Conservation (phyloP, 225 moss, liverwort and hornwort species). For the Rhytidiadelphus loreus region DNA sequence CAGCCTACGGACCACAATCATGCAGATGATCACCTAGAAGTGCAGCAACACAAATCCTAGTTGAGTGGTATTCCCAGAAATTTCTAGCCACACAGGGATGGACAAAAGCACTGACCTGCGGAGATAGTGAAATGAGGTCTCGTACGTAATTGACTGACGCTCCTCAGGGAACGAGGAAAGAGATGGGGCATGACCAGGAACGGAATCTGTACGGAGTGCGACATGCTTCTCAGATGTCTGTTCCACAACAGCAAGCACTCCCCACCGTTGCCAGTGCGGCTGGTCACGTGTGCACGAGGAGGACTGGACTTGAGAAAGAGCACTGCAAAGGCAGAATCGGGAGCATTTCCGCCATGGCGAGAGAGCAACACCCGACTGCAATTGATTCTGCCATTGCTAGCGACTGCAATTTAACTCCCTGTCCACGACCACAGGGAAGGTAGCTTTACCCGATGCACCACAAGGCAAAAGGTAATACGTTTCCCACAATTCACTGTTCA, state of each 20-base stretch:
- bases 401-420: background rate
- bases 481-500: too few species aligned
- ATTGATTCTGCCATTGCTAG: background rate
- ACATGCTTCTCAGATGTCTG: background rate
- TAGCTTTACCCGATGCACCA: too few species aligned
- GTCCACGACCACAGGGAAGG: too few species aligned
- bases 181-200: background rate
- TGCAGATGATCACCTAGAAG: background rate
- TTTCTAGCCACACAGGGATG: background rate
- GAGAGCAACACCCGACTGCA: background rate
- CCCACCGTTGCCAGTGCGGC: background rate
- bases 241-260: slow-evolving; percentile 36
- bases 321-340: slow-evolving; percentile 12
- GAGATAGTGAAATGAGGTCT: slow-evolving; percentile 2
- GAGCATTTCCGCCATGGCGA: background rate
- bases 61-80: background rate
- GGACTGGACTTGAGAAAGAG: slow-evolving; percentile 16
- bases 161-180: too few species aligned
- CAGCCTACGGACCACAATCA: background rate
- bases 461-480: too few species aligned
- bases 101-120: background rate
- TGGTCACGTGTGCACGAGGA: too few species aligned
- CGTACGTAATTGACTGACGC: too few species aligned
- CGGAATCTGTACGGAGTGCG: too few species aligned
- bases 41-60: background rate